Percentiles rank a stretch among this genome's conserved stretches.
phyloP scores from a whole-genome alignment of 768 basidiomycete genomes.

The Suillus occidentalis region DNA sequence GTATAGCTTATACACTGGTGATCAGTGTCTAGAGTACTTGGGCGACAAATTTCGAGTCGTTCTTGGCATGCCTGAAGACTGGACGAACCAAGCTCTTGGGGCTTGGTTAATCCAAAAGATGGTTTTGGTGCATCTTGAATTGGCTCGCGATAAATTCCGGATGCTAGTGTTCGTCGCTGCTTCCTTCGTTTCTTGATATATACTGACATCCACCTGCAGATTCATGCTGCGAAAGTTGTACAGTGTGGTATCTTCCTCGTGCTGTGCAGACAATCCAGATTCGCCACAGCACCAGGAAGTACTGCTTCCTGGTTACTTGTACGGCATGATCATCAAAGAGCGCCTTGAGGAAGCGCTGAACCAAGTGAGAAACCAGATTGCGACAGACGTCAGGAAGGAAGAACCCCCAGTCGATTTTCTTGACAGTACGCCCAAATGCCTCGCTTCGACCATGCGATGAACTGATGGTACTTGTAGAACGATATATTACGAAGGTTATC shows the following conservation, averaged over 20 bases:
- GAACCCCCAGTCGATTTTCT: constrained; percentile 80
- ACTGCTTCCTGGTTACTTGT: constrained; percentile 87
- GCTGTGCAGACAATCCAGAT: constrained; percentile 95
- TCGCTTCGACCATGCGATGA: constrained; percentile 2
- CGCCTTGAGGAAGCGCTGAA: constrained; percentile 88
- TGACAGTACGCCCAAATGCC: constrained; percentile 59
- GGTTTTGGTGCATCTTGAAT: constrained; percentile 86
- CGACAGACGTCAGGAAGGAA: constrained; percentile 72
- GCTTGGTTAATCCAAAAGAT: constrained; percentile 81
- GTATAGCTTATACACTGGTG: constrained; percentile 83
- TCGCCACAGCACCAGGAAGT: constrained; percentile 99
- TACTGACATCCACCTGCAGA: constrained; percentile 42
- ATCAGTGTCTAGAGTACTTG: constrained; percentile 91
- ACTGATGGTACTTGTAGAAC: constrained; percentile 45
- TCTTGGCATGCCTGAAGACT: constrained; percentile 88
- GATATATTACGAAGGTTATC: constrained; percentile 77
- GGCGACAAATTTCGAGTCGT: constrained; percentile 97
- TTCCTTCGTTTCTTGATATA: neutral
- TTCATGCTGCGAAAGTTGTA: constrained; percentile 98
- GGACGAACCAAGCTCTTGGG: constrained; percentile 81
- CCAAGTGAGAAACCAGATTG: constrained; percentile 67
- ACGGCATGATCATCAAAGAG: constrained; percentile 98
- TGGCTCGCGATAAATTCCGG: constrained; percentile 89
- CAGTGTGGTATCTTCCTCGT: constrained; percentile 84
- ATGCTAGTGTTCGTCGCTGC: constrained; percentile 76